Evolutionary conservation across 2,329 filamentous ascomycete genomes (phyloP).

Genomic region (Sclerotinia minor): DNA sequence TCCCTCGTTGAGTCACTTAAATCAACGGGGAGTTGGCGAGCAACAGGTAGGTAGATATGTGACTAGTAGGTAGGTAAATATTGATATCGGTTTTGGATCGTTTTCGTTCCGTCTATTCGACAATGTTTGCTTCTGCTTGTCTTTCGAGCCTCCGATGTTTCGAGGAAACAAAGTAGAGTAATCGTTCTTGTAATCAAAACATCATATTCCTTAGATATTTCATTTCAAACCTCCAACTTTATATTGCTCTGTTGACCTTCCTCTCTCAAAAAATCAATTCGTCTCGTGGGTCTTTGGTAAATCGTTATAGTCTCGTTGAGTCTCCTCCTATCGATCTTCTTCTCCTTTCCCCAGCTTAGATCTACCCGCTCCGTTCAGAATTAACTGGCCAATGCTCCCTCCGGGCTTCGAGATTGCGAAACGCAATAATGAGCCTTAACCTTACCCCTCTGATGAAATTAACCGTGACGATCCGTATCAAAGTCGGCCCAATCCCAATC

Average conservation of each 20-base stretch:
- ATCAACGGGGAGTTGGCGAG: not conserved
- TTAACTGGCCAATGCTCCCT: conserved; percentile 16
- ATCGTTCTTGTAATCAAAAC: conserved; percentile 12
- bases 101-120: not conserved
- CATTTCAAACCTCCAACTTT: not conserved
- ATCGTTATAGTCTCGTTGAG: not conserved
- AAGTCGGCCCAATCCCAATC: not conserved
- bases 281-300: not conserved
- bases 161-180: conserved; percentile 7
- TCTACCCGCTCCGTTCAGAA: conserved; percentile 12
- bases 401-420: conserved; percentile 1
- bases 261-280: not conserved
- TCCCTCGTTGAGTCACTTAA: not conserved
- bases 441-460: conserved; percentile 13
- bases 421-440: conserved; percentile 7
- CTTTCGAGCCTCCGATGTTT: conserved; percentile 2
- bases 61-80: not conserved
- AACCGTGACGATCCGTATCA: conserved; percentile 6
- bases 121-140: not conserved
- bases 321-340: conserved; percentile 13
- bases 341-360: conserved; percentile 17
- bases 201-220: conserved; percentile 5
- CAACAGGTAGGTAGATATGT: not conserved
- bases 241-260: not conserved
- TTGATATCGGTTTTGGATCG: not conserved